These are phyloP conservation scores for Sclerotinia glacialis DNA, from an alignment of 2,329 filamentous ascomycete species.

Conservation along the genomic window DNA sequence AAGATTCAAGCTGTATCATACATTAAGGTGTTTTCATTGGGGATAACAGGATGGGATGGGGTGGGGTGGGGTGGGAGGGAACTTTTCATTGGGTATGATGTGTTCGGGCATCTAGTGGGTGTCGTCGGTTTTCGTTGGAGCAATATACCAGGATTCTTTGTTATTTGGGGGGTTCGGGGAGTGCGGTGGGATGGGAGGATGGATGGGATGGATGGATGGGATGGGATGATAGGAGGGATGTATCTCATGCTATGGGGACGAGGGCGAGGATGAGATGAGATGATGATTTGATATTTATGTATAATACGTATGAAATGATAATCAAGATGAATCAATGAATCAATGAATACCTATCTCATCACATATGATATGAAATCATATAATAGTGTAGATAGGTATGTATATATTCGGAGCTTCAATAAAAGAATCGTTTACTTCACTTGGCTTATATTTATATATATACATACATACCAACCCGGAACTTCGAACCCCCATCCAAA, in stretches of 20 bases:
- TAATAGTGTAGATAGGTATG: no score
- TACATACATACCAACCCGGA: no score
- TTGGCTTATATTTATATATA: no score
- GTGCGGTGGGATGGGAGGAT: background rate
- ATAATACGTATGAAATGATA: no score
- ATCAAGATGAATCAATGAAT: no score
- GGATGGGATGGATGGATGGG: no score
- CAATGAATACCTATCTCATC: background rate
- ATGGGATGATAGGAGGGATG: background rate
- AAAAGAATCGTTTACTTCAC: no score
- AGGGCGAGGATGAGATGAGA: no score
- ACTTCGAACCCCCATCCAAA: no score
- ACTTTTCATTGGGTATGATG: background rate
- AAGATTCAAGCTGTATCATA: background rate
- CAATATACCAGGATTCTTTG: background rate
- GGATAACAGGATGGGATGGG: no score
- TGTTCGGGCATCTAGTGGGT: background rate
- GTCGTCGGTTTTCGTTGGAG: background rate
- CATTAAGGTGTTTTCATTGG: background rate
- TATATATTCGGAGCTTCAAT: no score
- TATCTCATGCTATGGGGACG: background rate
- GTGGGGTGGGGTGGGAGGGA: background rate
- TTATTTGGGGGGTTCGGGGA: background rate
- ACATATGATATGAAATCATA: no score
- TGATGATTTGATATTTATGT: background rate